Evolutionary conservation across 768 basidiomycete species (phyloP).

Genomic region (Tylopilus intermedius): DNA sequence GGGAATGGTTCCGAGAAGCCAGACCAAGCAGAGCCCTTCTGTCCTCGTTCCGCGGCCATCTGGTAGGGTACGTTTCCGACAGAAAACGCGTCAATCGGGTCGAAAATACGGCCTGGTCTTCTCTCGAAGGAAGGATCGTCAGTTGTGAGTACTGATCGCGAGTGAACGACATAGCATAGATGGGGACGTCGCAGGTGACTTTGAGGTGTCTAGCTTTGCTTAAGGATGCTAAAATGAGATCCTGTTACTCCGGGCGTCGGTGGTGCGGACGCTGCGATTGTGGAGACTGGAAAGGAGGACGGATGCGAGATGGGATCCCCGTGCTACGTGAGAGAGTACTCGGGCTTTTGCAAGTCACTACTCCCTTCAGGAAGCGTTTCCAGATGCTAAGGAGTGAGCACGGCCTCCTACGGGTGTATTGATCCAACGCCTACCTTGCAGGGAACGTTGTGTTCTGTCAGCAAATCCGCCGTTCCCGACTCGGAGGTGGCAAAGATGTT

Average conservation of each 20-base stretch:
- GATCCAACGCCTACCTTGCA: slow-evolving; percentile 64
- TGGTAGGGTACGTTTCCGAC: slow-evolving; percentile 81
- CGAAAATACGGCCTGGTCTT: slow-evolving; percentile 85
- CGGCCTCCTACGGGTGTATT: neutral
- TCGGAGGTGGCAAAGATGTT: slow-evolving; percentile 86
- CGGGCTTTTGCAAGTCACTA: slow-evolving; percentile 81
- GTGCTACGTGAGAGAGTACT: slow-evolving; percentile 96
- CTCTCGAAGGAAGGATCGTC: slow-evolving; percentile 59
- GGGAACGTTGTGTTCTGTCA: slow-evolving; percentile 87
- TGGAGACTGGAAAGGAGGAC: slow-evolving; percentile 92
- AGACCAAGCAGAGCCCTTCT: slow-evolving; percentile 60
- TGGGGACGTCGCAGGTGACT: slow-evolving; percentile 93
- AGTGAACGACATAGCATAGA: slow-evolving; percentile 90
- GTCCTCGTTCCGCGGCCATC: slow-evolving; percentile 57
- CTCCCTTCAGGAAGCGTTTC: slow-evolving; percentile 79
- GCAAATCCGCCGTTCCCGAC: slow-evolving; percentile 64
- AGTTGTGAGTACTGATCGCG: slow-evolving; percentile 66
- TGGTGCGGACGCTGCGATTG: slow-evolving; percentile 82
- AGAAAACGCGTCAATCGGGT: slow-evolving; percentile 68
- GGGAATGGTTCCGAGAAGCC: slow-evolving; percentile 87
- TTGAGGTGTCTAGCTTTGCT: slow-evolving; percentile 92
- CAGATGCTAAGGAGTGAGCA: slow-evolving; percentile 56
- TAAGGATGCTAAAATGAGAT: slow-evolving; percentile 83
- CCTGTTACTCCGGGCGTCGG: slow-evolving; percentile 83
- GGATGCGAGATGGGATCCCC: slow-evolving; percentile 85